These are phyloP conservation scores for Setaria viridis DNA, from an alignment of 202 grass and related monocot genomes.

Conservation along the genomic window DNA sequence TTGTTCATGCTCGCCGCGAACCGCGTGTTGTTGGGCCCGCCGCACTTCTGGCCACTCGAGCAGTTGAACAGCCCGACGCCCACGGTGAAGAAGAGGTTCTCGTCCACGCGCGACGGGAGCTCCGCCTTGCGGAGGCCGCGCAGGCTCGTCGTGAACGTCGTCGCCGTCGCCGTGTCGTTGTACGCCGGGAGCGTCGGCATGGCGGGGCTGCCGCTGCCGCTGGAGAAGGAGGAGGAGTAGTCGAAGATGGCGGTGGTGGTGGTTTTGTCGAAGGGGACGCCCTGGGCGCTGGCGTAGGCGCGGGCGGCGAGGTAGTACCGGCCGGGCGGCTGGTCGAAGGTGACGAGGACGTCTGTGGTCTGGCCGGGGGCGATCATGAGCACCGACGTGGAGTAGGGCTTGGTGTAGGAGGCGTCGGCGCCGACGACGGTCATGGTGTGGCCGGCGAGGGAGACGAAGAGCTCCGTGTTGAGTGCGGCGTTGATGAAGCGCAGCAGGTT, in stretches of 20 bases:
- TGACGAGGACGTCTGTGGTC: conserved; percentile 88
- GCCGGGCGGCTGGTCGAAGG: conserved; percentile 51
- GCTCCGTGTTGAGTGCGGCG: conserved; percentile 79
- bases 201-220: background rate
- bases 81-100: conserved; percentile 94
- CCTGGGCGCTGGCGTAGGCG: conserved; percentile 75
- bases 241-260: conserved; percentile 84
- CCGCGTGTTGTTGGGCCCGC: conserved; percentile 76
- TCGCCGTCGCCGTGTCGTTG: conserved; percentile 71
- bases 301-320: conserved; percentile 73
- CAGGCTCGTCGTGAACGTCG: conserved; percentile 61
- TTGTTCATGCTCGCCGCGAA: conserved; percentile 82
- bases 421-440: conserved; percentile 90
- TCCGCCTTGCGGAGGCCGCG: conserved; percentile 45
- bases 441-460: conserved; percentile 76
- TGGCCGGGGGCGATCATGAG: conserved; percentile 75
- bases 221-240: conserved; percentile 13
- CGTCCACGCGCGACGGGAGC: conserved; percentile 54
- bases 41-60: conserved; percentile 50
- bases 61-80: conserved; percentile 72
- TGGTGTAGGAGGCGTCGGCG: conserved; percentile 86
- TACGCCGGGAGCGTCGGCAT: conserved; percentile 74
- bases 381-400: conserved; percentile 65
- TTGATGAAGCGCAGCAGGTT: conserved; percentile 90
- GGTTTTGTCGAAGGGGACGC: conserved; percentile 88